Conservation (phyloP, 176 grass and related monocot genomes). For the Eleusine coracana region DNA sequence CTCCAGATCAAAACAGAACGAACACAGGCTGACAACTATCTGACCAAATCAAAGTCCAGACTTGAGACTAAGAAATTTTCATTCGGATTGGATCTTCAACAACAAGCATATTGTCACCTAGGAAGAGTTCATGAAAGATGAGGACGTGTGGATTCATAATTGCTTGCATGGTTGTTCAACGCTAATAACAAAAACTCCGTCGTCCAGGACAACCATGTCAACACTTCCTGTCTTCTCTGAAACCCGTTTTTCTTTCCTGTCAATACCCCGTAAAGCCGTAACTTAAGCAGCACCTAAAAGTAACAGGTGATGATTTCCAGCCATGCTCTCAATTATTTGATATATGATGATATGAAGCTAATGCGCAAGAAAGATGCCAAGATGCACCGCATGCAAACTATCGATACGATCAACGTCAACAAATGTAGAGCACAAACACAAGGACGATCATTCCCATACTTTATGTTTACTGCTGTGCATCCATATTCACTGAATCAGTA, state of each 20-base stretch:
- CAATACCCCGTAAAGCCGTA: neutral
- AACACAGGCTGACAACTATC: neutral
- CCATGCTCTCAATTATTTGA: neutral
- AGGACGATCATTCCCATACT: no score
- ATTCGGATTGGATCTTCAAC: neutral
- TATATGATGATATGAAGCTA: neutral
- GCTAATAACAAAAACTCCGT: neutral
- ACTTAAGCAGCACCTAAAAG: neutral
- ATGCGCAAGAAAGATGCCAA: neutral
- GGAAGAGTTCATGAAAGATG: neutral
- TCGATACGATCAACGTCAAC: neutral
- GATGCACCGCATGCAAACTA: neutral
- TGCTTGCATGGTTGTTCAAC: slow-evolving; percentile 6
- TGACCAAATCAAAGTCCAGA: neutral
- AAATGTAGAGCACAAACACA: neutral
- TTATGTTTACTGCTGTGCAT: neutral
- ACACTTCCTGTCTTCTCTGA: neutral
- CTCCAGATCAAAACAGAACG: neutral
- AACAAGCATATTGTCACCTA: neutral
- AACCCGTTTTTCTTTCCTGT: neutral
- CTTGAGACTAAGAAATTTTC: neutral
- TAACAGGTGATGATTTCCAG: neutral
- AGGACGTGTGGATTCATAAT: neutral
- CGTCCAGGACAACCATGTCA: neutral
- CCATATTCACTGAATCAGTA: neutral